Conservation (phyloP, 805 yeast species). For the Zygosaccharomyces bisporus region DNA sequence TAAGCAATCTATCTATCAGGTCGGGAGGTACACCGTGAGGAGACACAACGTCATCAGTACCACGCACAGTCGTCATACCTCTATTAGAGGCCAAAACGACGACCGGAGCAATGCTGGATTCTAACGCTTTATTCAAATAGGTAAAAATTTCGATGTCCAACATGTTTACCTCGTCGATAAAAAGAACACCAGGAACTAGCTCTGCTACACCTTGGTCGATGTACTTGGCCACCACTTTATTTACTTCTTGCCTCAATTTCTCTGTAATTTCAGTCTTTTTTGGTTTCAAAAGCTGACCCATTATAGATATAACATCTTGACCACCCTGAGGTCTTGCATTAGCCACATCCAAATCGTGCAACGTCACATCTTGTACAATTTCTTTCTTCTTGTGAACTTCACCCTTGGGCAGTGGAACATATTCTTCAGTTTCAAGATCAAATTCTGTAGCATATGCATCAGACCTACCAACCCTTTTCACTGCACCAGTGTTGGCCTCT, state of each 20-base stretch:
- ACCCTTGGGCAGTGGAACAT: conserved; percentile 97
- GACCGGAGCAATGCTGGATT: conserved; percentile 86
- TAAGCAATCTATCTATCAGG: conserved; percentile 83
- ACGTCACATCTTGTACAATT: conserved; percentile 93
- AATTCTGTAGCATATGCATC: conserved; percentile 98
- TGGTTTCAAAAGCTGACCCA: conserved; percentile 96
- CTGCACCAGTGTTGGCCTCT: conserved; percentile 96
- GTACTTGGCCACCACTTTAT: conserved; percentile 92
- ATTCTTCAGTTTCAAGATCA: conserved; percentile 97
- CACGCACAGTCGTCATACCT: conserved; percentile 88
- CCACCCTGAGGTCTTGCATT: conserved; percentile 97
- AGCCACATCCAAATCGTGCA: conserved; percentile 94
- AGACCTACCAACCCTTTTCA: conserved; percentile 95
- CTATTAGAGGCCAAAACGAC: conserved; percentile 95
- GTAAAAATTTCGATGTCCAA: conserved; percentile 96
- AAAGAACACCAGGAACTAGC: conserved; percentile 93
- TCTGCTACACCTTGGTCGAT: conserved; percentile 98
- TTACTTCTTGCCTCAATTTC: conserved; percentile 87
- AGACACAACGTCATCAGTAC: conserved; percentile 77
- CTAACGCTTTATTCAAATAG: conserved; percentile 88
- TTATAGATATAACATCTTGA: conserved; percentile 90
- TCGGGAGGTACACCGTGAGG: conserved; percentile 98
- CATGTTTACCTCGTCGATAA: conserved; percentile 98
- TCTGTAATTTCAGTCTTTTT: conserved; percentile 96
- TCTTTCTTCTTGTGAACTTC: conserved; percentile 98